Percentiles rank a stretch among this genome's conserved stretches.
Conservation (phyloP, 169 alveolate species). For the Eimeria necatrix region DNA sequence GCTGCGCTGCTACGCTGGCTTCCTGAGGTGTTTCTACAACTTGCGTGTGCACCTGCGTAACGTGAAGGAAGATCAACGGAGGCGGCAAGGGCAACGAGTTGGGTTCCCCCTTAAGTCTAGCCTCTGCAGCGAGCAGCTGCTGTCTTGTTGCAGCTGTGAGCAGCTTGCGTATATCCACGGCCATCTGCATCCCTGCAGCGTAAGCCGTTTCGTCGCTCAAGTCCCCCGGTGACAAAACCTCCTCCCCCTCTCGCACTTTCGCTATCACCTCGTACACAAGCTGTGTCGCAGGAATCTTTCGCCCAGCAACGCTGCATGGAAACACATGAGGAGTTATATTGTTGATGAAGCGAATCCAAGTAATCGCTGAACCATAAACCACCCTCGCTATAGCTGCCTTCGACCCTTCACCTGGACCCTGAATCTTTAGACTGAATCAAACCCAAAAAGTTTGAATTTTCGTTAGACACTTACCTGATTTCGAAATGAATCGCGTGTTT, state of each 20-base stretch:
- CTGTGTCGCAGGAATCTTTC: slow-evolving; percentile 64
- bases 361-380: neutral
- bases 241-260: slow-evolving; percentile 12
- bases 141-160: neutral
- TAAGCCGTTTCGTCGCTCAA: slow-evolving; percentile 50
- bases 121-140: slow-evolving; percentile 53
- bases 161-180: slow-evolving; percentile 33
- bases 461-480: neutral
- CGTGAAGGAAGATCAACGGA: slow-evolving; percentile 26
- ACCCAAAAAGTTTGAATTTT: neutral
- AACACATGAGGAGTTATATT: too few relatives aligned
- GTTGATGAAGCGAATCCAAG: neutral
- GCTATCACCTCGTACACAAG: slow-evolving; percentile 35
- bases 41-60: slow-evolving; percentile 52
- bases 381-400: too few relatives aligned
- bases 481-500: slow-evolving; percentile 1
- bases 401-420: too few relatives aligned
- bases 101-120: neutral
- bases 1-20: slow-evolving; percentile 30
- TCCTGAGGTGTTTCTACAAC: neutral
- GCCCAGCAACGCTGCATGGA: slow-evolving; percentile 33
- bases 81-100: slow-evolving; percentile 12
- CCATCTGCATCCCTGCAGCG: slow-evolving; percentile 69
- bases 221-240: neutral
- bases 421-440: neutral